Evolutionary conservation across 2,329 filamentous ascomycete species (phyloP).

Genomic region (Aspergillus awamori): DNA sequence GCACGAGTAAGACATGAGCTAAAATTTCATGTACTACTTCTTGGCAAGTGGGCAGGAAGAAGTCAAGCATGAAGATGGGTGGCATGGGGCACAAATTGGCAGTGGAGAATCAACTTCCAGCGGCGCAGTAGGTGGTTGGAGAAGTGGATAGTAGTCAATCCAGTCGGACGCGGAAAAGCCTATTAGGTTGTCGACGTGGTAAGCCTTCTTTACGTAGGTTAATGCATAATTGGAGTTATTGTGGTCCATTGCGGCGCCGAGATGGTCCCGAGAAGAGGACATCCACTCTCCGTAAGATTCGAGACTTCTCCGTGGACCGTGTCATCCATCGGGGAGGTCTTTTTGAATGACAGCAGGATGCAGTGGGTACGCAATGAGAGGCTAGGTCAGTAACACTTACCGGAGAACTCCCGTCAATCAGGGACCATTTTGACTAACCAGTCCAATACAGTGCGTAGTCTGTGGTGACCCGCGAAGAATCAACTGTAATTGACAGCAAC

Average conservation of each 20-base stretch:
- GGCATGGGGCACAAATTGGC: neutral
- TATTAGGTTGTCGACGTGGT: neutral
- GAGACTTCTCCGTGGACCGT: slow-evolving; percentile 27
- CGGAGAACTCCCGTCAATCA: neutral
- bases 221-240: neutral
- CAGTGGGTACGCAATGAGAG: neutral
- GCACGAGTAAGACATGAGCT: neutral
- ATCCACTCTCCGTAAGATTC: neutral
- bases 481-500: neutral
- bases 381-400: too few species aligned
- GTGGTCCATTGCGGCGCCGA: neutral
- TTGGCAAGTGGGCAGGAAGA: neutral
- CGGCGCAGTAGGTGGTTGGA: neutral
- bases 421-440: neutral
- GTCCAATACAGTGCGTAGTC: neutral
- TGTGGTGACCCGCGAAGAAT: neutral
- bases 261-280: neutral
- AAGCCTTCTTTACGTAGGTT: neutral
- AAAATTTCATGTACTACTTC: neutral
- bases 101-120: neutral
- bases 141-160: neutral
- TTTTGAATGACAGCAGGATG: slow-evolving; percentile 43
- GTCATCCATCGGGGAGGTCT: slow-evolving; percentile 25
- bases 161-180: neutral
- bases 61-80: neutral